Evolutionary conservation across 306 rosid species (phyloP), one percentile per base, ranked within the genome.

Genomic region (Medicago arabica): DNA sequence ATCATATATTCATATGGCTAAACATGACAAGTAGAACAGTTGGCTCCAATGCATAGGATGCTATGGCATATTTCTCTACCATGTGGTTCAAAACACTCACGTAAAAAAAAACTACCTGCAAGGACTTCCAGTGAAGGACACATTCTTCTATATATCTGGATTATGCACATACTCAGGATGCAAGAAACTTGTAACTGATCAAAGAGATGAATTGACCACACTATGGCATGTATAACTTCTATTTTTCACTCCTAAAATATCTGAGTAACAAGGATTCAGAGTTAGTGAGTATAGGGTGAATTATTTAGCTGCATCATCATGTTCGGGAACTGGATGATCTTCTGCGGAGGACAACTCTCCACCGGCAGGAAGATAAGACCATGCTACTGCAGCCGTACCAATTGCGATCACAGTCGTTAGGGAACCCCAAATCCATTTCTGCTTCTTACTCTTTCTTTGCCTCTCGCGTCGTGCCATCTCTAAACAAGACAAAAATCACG

Each of bases 361-460:
- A 60, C 85, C 90, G 0, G 83, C 74, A 23, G 97, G 98, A 12
- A 86, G 82, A 83, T 85, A 90, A 5, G 98, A 90, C 87, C 90
- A 90, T 12, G 91, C 94, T 78, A 96, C 74, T 69, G 93, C 91
- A 17, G 89, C 90, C 16, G 89, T 85, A 58, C 97, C 86, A 17
- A 96, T 85, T 1, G 84, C 81, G 40, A 90, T 83, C 7, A 86
- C 90, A 54, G 96, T 71, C 21, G 92, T 88, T 34, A 92, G 82
- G 16, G 91, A 88, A 23, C 97, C 96, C 99, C 99, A 92, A 31
- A 96, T 70, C 99, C 99, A 96, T 76, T 85, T 92, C 21, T 90
- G 98, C 86, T 85, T 86, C 78, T 80, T 85, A 25, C 81, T 87
- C 78, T 71, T 92, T 46, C 84, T 80, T 72, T 88, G 90, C 82